phyloP scores from a whole-genome alignment of 78 protist genomes.

The Speleostelium caveatum region DNA sequence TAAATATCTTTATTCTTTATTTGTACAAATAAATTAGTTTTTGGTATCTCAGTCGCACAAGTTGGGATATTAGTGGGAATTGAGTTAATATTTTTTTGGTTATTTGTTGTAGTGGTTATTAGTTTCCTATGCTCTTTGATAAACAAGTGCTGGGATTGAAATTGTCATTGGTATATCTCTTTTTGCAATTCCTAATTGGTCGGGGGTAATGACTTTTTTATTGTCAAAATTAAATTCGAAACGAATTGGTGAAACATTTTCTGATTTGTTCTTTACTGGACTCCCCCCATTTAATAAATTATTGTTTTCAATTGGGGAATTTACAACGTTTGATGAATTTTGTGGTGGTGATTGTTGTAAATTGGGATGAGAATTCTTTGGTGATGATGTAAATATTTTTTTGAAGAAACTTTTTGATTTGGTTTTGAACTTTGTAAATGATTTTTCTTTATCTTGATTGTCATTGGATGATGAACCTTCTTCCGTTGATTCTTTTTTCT shows the following conservation, averaged over 20 bases:
- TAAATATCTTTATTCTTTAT: too few species aligned
- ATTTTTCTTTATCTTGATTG: neutral
- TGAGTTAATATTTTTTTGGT: neutral
- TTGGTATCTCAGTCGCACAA: too few species aligned
- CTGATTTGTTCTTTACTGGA: neutral
- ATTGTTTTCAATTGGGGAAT: neutral
- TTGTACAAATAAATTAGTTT: too few species aligned
- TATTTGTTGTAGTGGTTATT: slow-evolving; percentile 1
- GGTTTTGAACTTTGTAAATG: neutral
- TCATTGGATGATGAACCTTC: neutral
- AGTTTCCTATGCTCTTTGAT: neutral
- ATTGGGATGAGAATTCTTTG: neutral
- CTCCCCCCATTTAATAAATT: neutral
- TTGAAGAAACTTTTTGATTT: neutral
- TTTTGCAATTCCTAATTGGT: slow-evolving; percentile 7
- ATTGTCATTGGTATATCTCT: slow-evolving; percentile 10
- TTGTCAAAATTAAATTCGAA: neutral
- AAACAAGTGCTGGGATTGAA: slow-evolving; percentile 4
- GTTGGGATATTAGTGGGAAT: too few species aligned
- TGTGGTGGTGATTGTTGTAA: too few species aligned
- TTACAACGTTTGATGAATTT: neutral
- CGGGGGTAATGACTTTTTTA: slow-evolving; percentile 19
- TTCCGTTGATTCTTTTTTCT: neutral
- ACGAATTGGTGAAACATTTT: neutral
- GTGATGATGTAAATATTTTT: neutral